Percentiles rank a stretch among this genome's conserved stretches.
These are phyloP conservation scores for Paraglomus occultum DNA, from an alignment of 192 early-diverging fungal genomes.

Conservation along the genomic window DNA sequence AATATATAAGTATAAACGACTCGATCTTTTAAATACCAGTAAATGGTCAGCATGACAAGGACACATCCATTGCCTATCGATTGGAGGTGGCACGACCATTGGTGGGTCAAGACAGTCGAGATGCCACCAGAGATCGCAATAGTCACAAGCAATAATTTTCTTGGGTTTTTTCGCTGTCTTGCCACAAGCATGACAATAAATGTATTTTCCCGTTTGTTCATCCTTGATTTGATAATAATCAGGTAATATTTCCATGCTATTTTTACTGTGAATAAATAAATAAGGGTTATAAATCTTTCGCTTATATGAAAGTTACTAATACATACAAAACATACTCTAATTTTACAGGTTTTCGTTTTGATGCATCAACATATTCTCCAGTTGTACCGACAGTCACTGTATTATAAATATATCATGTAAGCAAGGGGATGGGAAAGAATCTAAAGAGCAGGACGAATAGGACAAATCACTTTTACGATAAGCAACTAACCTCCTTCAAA, in stretches of 20 bases:
- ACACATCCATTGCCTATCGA: conserved; percentile 28
- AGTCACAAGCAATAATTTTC: conserved; percentile 18
- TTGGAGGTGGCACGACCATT: background rate
- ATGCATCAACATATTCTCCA: conserved; percentile 16
- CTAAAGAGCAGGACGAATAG: background rate
- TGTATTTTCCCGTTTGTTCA: conserved; percentile 4
- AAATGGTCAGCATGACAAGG: conserved; percentile 24
- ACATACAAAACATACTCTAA: background rate
- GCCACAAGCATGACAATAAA: conserved; percentile 10
- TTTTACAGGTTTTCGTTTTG: background rate
- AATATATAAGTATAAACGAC: too few species aligned
- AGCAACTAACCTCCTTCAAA: conserved; percentile 18
- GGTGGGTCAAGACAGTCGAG: conserved; percentile 26
- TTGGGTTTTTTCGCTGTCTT: background rate
- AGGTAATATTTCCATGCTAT: conserved; percentile 1
- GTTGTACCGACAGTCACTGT: background rate
- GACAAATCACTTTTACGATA: background rate
- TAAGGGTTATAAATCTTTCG: background rate
- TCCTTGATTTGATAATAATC: conserved; percentile 10
- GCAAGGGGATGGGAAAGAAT: too few species aligned
- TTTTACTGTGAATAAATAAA: background rate
- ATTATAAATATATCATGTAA: background rate
- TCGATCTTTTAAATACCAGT: conserved; percentile 2
- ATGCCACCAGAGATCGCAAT: conserved; percentile 23
- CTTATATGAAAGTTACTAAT: background rate